A percentile compares a stretch with the other conserved stretches of the same genome.
Evolutionary conservation across 2,329 filamentous ascomycete genomes (phyloP).

Genomic region (Neoarthrinium moseri): DNA sequence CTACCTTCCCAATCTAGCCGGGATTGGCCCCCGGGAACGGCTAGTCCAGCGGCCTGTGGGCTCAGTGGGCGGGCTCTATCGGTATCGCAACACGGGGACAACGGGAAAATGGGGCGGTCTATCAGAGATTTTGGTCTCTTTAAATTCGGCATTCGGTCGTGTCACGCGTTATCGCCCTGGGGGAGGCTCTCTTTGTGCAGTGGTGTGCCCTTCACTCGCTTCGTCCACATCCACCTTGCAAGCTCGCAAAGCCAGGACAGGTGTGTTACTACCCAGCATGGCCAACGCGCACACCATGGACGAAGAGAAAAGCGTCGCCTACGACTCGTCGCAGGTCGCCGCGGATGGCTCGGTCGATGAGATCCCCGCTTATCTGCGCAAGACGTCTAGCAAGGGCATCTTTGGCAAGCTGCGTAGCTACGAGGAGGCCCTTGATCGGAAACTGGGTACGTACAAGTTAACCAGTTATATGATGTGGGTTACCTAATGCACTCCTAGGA

Average conservation of each 20-base stretch:
- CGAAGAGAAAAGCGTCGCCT: constrained; percentile 4
- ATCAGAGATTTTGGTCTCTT: not conserved
- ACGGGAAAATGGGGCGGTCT: too few species aligned
- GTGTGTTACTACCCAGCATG: not conserved
- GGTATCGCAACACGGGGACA: too few species aligned
- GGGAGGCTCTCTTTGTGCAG: too few species aligned
- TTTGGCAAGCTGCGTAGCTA: constrained; percentile 36
- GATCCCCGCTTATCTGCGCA: not conserved
- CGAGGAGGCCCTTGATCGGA: constrained; percentile 30
- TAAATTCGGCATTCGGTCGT: too few species aligned
- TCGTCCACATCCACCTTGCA: not conserved
- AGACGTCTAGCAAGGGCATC: constrained; percentile 21
- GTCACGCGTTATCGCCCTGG: too few species aligned
- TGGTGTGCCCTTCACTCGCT: too few species aligned
- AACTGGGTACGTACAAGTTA: too few species aligned
- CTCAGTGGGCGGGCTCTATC: too few species aligned
- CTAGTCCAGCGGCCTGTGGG: too few species aligned
- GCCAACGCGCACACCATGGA: not conserved
- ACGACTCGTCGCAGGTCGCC: constrained; percentile 4
- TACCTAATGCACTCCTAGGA: constrained; percentile 43
- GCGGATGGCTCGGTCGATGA: constrained; percentile 14
- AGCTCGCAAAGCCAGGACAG: not conserved
- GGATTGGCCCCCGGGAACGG: too few species aligned
- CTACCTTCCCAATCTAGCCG: too few species aligned
- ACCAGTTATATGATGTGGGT: too few species aligned